Evolutionary conservation across 2,329 filamentous ascomycete genomes (phyloP).

Genomic region (Xylariomycetidae sp.): DNA sequence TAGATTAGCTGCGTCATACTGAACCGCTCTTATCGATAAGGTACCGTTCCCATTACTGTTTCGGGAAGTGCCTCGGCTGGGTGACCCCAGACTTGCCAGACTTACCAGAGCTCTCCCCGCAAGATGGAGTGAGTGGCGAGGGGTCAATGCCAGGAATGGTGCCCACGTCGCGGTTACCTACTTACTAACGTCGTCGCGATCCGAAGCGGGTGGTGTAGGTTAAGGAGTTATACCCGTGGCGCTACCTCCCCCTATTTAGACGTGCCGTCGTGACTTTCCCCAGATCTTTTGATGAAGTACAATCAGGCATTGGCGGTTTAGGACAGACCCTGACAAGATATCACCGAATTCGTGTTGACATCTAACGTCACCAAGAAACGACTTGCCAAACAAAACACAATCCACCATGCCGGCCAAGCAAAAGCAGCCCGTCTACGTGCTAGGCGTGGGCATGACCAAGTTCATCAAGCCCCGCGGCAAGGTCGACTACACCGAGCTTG

Average conservation of each 20-base stretch:
- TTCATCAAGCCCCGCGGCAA: slow-evolving; percentile 96
- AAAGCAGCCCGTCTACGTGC: slow-evolving; percentile 66
- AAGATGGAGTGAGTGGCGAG: neutral
- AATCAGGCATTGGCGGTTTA: no score
- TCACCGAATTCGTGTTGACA: no score
- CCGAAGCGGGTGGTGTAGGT: neutral
- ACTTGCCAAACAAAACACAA: neutral
- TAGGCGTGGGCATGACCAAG: slow-evolving; percentile 98
- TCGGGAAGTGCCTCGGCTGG: slow-evolving; percentile 13
- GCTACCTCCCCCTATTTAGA: neutral
- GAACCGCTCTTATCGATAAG: slow-evolving; percentile 1
- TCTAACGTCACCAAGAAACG: neutral
- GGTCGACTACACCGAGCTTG: slow-evolving; percentile 90
- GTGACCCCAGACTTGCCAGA: neutral
- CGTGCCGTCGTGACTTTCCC: neutral
- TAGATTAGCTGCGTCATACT: neutral
- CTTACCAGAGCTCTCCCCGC: neutral
- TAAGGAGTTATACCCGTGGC: neutral
- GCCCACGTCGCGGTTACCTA: slow-evolving; percentile 1
- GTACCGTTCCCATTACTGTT: slow-evolving; percentile 1
- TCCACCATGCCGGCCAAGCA: slow-evolving; percentile 41
- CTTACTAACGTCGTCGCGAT: neutral
- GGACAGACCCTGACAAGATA: no score
- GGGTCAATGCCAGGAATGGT: neutral
- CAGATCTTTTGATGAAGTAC: no score